Evolutionary conservation across 352 stramenopile genomes (phyloP).

Genomic region (Phytophthora aleatoria): DNA sequence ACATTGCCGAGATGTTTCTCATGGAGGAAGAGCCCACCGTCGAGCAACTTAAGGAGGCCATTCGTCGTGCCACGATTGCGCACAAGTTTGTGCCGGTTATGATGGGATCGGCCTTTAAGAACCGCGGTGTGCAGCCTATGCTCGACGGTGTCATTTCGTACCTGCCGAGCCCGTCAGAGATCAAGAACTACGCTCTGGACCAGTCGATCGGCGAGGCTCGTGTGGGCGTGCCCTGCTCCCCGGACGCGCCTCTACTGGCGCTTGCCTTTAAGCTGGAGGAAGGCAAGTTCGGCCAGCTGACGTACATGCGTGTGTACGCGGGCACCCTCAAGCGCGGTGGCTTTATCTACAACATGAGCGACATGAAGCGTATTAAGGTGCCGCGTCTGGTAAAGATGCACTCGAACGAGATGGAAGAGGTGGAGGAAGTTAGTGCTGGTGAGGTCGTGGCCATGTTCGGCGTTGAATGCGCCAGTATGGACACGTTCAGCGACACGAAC

Average conservation of each 20-base stretch:
- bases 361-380: slow-evolving; percentile 95
- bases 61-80: slow-evolving; percentile 95
- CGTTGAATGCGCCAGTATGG: slow-evolving; percentile 98
- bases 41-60: slow-evolving; percentile 93
- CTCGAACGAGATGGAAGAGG: slow-evolving; percentile 99
- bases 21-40: slow-evolving; percentile 96
- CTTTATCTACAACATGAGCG: slow-evolving; percentile 90
- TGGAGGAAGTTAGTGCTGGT: slow-evolving; percentile 93
- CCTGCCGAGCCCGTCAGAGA: slow-evolving; percentile 94
- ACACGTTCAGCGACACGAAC: slow-evolving; percentile 95
- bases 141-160: slow-evolving; percentile 98
- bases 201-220: slow-evolving; percentile 92
- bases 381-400: slow-evolving; percentile 99
- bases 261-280: slow-evolving; percentile 99
- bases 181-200: slow-evolving; percentile 97
- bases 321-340: slow-evolving; percentile 84
- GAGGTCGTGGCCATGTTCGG: slow-evolving; percentile 99
- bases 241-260: slow-evolving; percentile 93
- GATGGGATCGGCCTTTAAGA: slow-evolving; percentile 98
- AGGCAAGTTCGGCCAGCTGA: slow-evolving; percentile 98
- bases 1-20: slow-evolving; percentile 99
- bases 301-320: slow-evolving; percentile 96
- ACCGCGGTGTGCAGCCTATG: slow-evolving; percentile 98
- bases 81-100: slow-evolving; percentile 99
- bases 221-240: slow-evolving; percentile 86